Base-by-base conservation (phyloP, 2,329 filamentous ascomycete genomes). In the Aspergillus fumigatiaffinis region DNA sequence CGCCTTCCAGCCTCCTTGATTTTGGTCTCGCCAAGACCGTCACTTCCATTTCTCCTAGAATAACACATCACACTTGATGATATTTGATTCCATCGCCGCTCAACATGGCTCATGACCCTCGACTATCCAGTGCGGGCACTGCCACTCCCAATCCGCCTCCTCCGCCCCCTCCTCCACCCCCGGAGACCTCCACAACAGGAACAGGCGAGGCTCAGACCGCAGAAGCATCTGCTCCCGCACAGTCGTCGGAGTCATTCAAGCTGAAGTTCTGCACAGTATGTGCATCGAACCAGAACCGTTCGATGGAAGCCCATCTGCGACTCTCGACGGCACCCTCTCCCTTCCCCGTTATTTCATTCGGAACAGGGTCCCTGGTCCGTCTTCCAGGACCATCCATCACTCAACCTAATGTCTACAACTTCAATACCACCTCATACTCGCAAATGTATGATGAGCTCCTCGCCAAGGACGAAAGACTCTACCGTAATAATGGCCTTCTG, bases 211-310 rank as follows among this genome's bases (percentile, higher is more conserved):
- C 56, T 59, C 48, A 59, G 60, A 60, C 61, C 49, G 29, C 60
- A 47, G 53, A 60, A 47, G 42, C 58, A 53, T 56, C 63, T 26
- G 42, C 54, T 21, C 44, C 52, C 35, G 48, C 51, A 4, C 38
- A 49, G 21, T 49, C 60, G 78, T 79, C 83, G 26, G 79, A 79
- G n/a, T 84, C 82, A 53, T 96, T 87, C 82, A 96, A 94, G 77
- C 84, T 99, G 60, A 95, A 90, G 71, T 97, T 97, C 77, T 97
- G 92, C 80, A 97, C 94, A 2, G 93, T 99, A n/a, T 99, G 94
- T 77, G 94, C 94, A 7, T 96, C 92, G 69, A 99, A 99, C 69
- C 92, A 99, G 75, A 99, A 99, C 71, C 87, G 94, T 86, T 96
- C 91, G n/a, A 97, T 99, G 94, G 94, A 97, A 82, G 93, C 93